Conservation (phyloP, 177 flowering plant genomes). For the Vitis hybrid region DNA sequence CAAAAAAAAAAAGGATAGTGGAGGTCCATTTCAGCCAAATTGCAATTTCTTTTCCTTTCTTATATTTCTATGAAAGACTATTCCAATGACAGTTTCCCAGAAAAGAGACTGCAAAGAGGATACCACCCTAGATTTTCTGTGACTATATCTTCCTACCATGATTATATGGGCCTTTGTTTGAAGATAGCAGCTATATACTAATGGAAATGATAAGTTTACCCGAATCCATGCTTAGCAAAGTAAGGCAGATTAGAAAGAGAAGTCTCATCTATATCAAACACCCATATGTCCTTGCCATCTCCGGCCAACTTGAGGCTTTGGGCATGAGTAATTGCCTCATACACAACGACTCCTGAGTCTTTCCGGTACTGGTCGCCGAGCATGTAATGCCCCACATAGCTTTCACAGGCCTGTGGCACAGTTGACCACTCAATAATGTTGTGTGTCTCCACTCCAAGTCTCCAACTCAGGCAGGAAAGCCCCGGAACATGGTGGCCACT, state of each 20-base stretch:
- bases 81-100: no score
- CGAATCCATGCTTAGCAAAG: slow-evolving; percentile 33
- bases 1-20: no score
- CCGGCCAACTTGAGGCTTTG: slow-evolving; percentile 18
- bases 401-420: slow-evolving; percentile 38
- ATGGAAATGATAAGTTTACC: slow-evolving; percentile 19
- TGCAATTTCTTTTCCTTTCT: no score
- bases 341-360: slow-evolving; percentile 29
- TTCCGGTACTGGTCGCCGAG: slow-evolving; percentile 39
- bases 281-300: slow-evolving; percentile 37
- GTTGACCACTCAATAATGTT: slow-evolving; percentile 43
- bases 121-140: no score
- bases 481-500: slow-evolving; percentile 14
- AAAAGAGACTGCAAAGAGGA: no score
- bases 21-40: no score
- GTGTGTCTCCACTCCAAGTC: slow-evolving; percentile 50
- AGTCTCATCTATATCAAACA: slow-evolving; percentile 47
- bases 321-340: slow-evolving; percentile 30
- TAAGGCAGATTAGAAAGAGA: slow-evolving; percentile 43
- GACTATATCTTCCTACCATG: no score
- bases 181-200: no score
- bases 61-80: no score
- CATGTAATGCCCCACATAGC: slow-evolving; percentile 46
- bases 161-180: no score
- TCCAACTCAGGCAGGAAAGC: slow-evolving; percentile 50